phyloP scores from a whole-genome alignment of 1,284 basidiomycete species.

The Xerocomus nothofagi region DNA sequence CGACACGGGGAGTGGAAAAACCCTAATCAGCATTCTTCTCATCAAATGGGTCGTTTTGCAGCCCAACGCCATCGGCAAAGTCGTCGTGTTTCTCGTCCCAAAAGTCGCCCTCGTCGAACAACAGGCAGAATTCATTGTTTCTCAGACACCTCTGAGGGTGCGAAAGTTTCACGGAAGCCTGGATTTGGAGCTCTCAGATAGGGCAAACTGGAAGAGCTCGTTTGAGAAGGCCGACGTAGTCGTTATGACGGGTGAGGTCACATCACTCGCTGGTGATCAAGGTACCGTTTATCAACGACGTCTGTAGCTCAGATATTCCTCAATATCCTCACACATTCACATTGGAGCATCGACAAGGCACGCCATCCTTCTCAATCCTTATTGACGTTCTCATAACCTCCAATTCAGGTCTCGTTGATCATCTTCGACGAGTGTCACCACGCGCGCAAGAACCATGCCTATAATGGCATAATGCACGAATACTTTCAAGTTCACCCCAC shows the following conservation, averaged over 20 bases:
- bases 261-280: neutral
- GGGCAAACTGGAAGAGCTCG: conserved; percentile 61
- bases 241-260: conserved; percentile 71
- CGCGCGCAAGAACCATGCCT: conserved; percentile 76
- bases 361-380: conserved; percentile 3
- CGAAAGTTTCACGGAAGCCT: conserved; percentile 66
- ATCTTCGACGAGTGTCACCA: conserved; percentile 86
- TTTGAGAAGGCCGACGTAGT: conserved; percentile 69
- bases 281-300: neutral
- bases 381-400: conserved; percentile 1
- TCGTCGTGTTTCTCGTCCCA: conserved; percentile 75
- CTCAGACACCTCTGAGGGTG: conserved; percentile 64
- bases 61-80: conserved; percentile 47
- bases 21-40: conserved; percentile 75
- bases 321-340: conserved; percentile 74
- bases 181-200: conserved; percentile 68
- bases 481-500: conserved; percentile 55
- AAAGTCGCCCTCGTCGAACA: conserved; percentile 82
- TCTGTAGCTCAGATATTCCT: conserved; percentile 74
- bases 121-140: conserved; percentile 68
- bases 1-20: conserved; percentile 81
- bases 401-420: conserved; percentile 63
- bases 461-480: conserved; percentile 78
- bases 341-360: conserved; percentile 69
- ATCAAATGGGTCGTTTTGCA: conserved; percentile 70